Evolutionary conservation across 148 eudicot genomes (phyloP).

Genomic region (Euryodendron excelsum): DNA sequence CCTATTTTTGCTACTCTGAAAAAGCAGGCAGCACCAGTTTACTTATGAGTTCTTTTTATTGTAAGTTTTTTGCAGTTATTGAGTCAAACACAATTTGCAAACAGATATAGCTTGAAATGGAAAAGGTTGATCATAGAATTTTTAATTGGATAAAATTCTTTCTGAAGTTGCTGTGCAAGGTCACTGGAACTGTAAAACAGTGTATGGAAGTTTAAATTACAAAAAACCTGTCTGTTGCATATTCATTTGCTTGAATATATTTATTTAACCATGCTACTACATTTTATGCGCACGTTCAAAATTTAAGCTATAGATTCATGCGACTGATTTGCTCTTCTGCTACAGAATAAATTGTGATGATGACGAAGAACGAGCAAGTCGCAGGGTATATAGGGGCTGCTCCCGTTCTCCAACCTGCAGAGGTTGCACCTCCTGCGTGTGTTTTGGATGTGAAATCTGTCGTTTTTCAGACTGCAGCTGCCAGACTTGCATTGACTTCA

Average conservation of each 20-base stretch:
- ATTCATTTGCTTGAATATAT: neutral
- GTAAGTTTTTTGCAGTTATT: too few species aligned
- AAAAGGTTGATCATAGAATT: too few species aligned
- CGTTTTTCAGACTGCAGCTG: conserved; percentile 68
- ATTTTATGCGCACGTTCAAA: neutral
- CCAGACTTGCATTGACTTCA: conserved; percentile 64
- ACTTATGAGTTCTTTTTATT: too few species aligned
- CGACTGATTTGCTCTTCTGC: conserved; percentile 3
- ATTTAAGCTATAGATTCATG: neutral
- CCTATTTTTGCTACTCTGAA: neutral
- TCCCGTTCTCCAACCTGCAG: conserved; percentile 45
- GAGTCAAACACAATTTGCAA: neutral
- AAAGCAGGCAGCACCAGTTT: neutral
- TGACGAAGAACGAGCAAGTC: conserved; percentile 67
- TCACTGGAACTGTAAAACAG: neutral
- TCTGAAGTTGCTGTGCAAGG: neutral
- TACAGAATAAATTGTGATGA: conserved; percentile 51
- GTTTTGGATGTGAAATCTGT: conserved; percentile 68
- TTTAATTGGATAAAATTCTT: neutral
- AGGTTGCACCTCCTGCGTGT: conserved; percentile 76
- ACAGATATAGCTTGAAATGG: too few species aligned
- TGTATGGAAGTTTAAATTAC: neutral
- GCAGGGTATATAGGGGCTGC: conserved; percentile 61
- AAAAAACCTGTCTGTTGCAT: neutral
- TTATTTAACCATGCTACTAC: neutral